These are phyloP conservation scores for Penicillium nucicola DNA, from an alignment of 495 filamentous ascomycete genomes.

Conservation along the genomic window DNA sequence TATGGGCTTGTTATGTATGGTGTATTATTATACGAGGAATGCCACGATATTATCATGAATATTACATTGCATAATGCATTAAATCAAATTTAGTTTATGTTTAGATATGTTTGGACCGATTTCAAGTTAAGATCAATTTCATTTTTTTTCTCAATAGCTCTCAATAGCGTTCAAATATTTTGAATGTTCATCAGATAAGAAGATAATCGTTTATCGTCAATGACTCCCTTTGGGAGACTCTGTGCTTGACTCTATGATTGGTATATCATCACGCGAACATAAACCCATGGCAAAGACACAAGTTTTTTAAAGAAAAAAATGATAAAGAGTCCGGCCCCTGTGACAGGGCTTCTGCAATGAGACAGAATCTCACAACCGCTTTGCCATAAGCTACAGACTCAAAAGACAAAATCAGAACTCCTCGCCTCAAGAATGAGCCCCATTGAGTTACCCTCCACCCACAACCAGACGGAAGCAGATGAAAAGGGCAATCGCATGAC, in stretches of 20 bases:
- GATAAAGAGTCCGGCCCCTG: constrained; percentile 56
- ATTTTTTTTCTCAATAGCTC: background rate
- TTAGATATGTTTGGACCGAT: background rate
- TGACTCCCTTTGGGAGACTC: constrained; percentile 59
- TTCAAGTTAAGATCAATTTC: background rate
- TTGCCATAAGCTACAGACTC: constrained; percentile 69
- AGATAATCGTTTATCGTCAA: constrained; percentile 75
- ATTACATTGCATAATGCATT: constrained; percentile 21
- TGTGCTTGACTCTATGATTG: constrained; percentile 99
- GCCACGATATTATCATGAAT: constrained; percentile 12
- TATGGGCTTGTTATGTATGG: constrained; percentile 1
- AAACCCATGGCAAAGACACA: constrained; percentile 19
- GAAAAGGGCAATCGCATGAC: constrained; percentile 92
- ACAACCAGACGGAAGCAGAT: constrained; percentile 16
- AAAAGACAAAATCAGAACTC: constrained; percentile 54
- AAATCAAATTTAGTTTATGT: background rate
- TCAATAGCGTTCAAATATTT: background rate
- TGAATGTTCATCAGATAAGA: constrained; percentile 84
- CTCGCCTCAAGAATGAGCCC: constrained; percentile 99
- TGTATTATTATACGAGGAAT: constrained; percentile 16
- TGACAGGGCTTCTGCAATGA: constrained; percentile 58
- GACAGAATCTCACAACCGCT: constrained; percentile 38
- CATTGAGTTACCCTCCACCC: constrained; percentile 87
- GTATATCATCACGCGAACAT: constrained; percentile 90
- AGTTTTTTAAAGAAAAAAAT: background rate